These are phyloP conservation scores for Aspergillus aculeatinus DNA, from an alignment of 2,329 filamentous ascomycete species.

Conservation along the genomic window DNA sequence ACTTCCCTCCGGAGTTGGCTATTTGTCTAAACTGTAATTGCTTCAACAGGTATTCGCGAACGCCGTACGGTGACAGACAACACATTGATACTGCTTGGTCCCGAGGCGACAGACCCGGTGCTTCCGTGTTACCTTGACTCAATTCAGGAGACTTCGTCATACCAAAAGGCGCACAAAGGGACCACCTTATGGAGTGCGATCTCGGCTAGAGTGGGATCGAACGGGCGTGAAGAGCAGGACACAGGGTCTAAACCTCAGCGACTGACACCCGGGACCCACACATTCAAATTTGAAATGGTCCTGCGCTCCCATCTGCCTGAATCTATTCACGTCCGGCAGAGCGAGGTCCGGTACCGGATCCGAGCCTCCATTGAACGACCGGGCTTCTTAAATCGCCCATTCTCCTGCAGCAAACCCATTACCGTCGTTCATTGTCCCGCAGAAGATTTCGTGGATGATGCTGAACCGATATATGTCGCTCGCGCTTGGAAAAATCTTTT, in stretches of 20 bases:
- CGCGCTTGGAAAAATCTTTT: constrained; percentile 10
- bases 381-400: constrained; percentile 3
- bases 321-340: constrained; percentile 13
- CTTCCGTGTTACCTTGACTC: neutral
- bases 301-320: constrained; percentile 15
- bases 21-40: neutral
- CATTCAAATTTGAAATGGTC: constrained; percentile 18
- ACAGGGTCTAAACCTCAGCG: neutral
- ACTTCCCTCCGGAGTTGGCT: neutral
- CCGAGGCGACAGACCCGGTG: neutral
- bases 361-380: constrained; percentile 12
- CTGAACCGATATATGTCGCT: constrained; percentile 12
- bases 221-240: neutral
- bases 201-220: neutral
- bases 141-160: neutral
- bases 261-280: constrained; percentile 12
- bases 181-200: constrained; percentile 7
- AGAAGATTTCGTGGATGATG: constrained; percentile 16
- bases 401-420: constrained; percentile 7
- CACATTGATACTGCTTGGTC: constrained; percentile 10
- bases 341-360: constrained; percentile 14
- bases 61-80: constrained; percentile 9
- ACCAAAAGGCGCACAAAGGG: neutral
- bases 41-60: constrained; percentile 12
- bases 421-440: constrained; percentile 15